Percentiles rank a stretch among this genome's conserved stretches.
These are phyloP conservation scores for Dothistroma pini DNA, from an alignment of 2,329 filamentous ascomycete genomes.

Conservation along the genomic window DNA sequence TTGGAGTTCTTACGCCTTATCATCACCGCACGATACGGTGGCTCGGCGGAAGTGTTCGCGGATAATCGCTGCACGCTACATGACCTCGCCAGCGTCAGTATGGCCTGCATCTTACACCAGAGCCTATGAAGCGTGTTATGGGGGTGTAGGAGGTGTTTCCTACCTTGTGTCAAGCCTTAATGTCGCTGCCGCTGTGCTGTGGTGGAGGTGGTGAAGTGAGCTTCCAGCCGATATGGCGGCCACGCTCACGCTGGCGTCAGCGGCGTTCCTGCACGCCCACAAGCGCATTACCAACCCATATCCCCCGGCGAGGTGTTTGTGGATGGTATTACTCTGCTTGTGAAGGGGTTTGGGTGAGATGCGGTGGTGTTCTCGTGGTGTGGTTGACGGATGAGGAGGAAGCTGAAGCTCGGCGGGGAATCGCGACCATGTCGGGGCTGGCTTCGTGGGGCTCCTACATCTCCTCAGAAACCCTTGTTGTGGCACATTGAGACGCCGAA, in stretches of 20 bases:
- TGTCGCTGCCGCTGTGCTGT: neutral
- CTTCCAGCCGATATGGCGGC: neutral
- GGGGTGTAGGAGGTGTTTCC: neutral
- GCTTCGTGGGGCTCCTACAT: neutral
- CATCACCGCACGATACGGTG: neutral
- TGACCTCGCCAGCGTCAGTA: neutral
- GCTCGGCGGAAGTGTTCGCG: neutral
- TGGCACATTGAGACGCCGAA: neutral
- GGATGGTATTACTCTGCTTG: neutral
- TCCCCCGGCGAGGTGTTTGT: neutral
- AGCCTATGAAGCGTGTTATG: neutral
- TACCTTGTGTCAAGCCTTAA: neutral
- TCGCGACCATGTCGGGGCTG: neutral
- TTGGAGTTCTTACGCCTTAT: neutral
- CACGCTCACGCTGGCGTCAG: neutral
- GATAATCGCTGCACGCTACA: neutral
- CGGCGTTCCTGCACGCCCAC: neutral
- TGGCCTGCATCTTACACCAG: neutral
- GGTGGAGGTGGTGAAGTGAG: neutral
- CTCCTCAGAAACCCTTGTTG: neutral
- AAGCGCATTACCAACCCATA: neutral
- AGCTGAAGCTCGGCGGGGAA: neutral
- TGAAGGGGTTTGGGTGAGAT: neutral
- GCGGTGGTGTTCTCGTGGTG: neutral
- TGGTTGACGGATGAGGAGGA: neutral